Base-by-base conservation (phyloP, 345 rosid genomes). In the Populus pruinosa region DNA sequence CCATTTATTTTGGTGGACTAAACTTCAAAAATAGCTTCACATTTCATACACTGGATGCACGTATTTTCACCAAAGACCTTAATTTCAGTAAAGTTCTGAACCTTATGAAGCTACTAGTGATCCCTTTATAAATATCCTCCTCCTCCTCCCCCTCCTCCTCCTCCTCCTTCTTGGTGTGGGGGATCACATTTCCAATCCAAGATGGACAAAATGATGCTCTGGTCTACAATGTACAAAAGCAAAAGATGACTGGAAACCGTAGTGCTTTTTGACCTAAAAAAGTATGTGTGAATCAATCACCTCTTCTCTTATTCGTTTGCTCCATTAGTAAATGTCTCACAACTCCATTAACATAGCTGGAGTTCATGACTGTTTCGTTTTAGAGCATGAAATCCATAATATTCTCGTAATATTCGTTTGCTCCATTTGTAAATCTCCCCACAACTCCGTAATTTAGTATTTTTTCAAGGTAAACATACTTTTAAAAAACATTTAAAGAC, bases 181-280 rank as follows among this genome's bases (percentile, higher is more conserved):
- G 47, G 78, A 11, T 69, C 69, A 66, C 53, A 79, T 14, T 73
- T 78, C 73, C 78, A 71, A 47, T 61, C 70, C 82, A 70, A 27
- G 70, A 70, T 27, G 56, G 56, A 44, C 77, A 72, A 23, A 67
- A 72, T 81, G 53, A 81, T 76, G 55, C 65, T 59, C 33, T 67
- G 79, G 74, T 76, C 83, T 76, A 61, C 77, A 76, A 31, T 72
- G 65, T 18, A 67, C 80, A 81, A 76, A 76, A 80, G 83, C 83
- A 50, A 76, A 81, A 81, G 69, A 33, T 47, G 67, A 41, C 74
- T 72, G 29, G 65, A 56, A 76, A 18, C 27, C 71, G 31, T 23
- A 18, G 27, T 8, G 4, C 70, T 81, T 76, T 41, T 77, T 72
- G 83, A 56, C 83, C 77, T 67, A 25, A 6, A 44, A 76, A 76